Evolutionary conservation across 1,284 basidiomycete genomes (phyloP).

Genomic region (Lentinus polychrous): DNA sequence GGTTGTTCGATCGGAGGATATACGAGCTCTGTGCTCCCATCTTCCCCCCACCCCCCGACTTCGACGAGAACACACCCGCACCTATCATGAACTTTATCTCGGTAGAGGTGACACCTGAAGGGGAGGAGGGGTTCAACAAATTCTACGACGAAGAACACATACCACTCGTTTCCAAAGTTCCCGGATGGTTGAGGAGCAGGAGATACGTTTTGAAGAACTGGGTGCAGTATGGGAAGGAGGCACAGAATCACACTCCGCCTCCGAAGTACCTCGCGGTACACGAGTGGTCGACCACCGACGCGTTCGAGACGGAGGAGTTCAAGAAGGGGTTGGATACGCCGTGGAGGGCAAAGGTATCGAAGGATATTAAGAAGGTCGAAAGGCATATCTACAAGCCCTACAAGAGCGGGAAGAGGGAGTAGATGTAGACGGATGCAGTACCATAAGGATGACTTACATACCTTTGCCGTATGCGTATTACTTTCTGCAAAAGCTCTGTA

Average conservation of each 20-base stretch:
- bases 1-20: slow-evolving; percentile 44
- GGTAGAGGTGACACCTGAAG: slow-evolving; percentile 26
- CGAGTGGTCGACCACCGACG: slow-evolving; percentile 24
- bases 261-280: slow-evolving; percentile 31
- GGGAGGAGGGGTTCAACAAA: slow-evolving; percentile 35
- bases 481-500: no score
- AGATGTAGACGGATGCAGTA: no score
- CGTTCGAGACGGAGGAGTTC: slow-evolving; percentile 21
- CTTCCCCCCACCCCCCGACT: slow-evolving; percentile 21
- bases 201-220: slow-evolving; percentile 27
- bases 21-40: slow-evolving; percentile 32
- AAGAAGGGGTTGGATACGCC: slow-evolving; percentile 24
- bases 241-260: slow-evolving; percentile 16
- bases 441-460: no score
- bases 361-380: slow-evolving; percentile 9
- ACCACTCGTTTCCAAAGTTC: slow-evolving; percentile 25
- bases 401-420: slow-evolving; percentile 1
- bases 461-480: no score
- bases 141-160: slow-evolving; percentile 34
- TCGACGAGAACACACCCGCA: slow-evolving; percentile 23
- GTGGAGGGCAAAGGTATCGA: slow-evolving; percentile 25
- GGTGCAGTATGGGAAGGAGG: slow-evolving; percentile 17
- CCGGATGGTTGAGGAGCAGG: slow-evolving; percentile 31
- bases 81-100: slow-evolving; percentile 28
- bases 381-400: background rate